Percentiles rank a stretch among this genome's conserved stretches.
These are phyloP conservation scores for Salvia splendens DNA, from an alignment of 257 asterid species.

Conservation along the genomic window DNA sequence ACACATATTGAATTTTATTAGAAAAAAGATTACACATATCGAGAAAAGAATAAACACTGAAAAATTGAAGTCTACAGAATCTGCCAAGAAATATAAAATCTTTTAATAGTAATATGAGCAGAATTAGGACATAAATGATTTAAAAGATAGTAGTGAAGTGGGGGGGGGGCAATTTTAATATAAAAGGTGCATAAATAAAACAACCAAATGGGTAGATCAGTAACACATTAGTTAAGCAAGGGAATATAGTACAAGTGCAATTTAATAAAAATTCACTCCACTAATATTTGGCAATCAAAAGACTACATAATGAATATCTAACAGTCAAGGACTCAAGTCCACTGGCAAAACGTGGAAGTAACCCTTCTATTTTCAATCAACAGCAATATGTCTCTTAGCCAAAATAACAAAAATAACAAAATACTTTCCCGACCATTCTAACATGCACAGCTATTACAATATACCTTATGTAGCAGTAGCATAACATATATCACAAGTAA, in stretches of 20 bases:
- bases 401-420: background rate
- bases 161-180: too few relatives aligned
- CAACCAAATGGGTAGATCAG: too few relatives aligned
- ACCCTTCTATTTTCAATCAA: background rate
- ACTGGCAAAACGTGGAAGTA: background rate
- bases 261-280: background rate
- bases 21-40: background rate
- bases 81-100: background rate
- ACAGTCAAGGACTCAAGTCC: background rate
- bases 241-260: background rate
- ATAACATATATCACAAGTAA: conserved; percentile 9
- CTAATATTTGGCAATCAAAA: background rate
- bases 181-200: too few relatives aligned
- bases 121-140: too few relatives aligned
- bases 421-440: conserved; percentile 1
- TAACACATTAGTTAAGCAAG: too few relatives aligned
- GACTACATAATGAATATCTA: background rate
- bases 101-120: too few relatives aligned
- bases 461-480: conserved; percentile 6
- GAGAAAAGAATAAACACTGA: background rate
- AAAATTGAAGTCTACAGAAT: conserved; percentile 1
- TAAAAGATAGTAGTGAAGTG: too few relatives aligned
- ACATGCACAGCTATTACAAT: background rate
- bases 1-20: background rate
- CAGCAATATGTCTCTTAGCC: background rate